These are phyloP conservation scores for Boletus pseudo-olivaceus DNA, from an alignment of 768 basidiomycete species.

Conservation along the genomic window DNA sequence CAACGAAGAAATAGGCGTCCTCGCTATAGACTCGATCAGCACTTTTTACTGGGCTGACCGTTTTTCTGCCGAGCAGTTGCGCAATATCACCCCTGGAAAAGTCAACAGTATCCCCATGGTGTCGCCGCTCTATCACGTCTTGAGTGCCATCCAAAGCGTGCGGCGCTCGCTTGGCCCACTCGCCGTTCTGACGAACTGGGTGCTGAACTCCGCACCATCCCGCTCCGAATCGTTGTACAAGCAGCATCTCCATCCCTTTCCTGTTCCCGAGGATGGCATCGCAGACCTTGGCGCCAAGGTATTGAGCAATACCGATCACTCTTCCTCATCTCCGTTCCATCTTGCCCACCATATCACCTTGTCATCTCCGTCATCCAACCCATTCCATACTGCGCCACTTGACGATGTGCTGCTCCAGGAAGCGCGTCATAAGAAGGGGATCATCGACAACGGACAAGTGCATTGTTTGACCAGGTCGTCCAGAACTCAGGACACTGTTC, in stretches of 20 bases:
- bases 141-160: conserved; percentile 46
- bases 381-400: conserved; percentile 10
- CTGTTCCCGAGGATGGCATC: conserved; percentile 22
- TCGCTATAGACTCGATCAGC: conserved; percentile 75
- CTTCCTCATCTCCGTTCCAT: conserved; percentile 25
- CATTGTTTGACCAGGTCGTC: conserved; percentile 30
- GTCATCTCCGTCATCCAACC: conserved; percentile 20
- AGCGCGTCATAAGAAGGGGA: conserved; percentile 18
- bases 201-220: conserved; percentile 32
- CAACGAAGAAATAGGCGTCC: conserved; percentile 54
- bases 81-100: conserved; percentile 16
- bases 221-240: conserved; percentile 36
- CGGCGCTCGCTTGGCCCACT: conserved; percentile 48
- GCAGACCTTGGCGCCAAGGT: conserved; percentile 14
- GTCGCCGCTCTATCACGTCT: conserved; percentile 44
- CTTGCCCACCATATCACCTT: conserved; percentile 42
- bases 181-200: conserved; percentile 63
- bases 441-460: conserved; percentile 18
- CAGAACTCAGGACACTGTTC: conserved; percentile 10
- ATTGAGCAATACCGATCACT: conserved; percentile 6
- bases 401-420: conserved; percentile 16
- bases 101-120: conserved; percentile 5
- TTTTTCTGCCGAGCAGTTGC: conserved; percentile 55
- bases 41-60: conserved; percentile 79
- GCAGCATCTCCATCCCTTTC: conserved; percentile 52